phyloP scores from a whole-genome alignment of 148 eudicot species.

The Pharnaceum exiguum region DNA sequence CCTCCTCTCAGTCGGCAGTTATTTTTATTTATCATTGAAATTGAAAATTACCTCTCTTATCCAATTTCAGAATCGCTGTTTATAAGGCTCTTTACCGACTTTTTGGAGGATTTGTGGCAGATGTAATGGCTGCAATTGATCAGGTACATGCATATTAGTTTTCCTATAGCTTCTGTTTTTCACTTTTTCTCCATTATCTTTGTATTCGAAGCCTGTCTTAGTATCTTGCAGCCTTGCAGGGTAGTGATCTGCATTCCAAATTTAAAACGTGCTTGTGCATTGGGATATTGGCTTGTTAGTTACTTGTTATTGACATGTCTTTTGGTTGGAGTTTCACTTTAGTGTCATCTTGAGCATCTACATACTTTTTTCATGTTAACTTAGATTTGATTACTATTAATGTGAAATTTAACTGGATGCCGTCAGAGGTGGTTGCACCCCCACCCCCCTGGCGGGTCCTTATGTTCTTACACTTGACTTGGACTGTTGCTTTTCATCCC shows the following conservation, averaged over 20 bases:
- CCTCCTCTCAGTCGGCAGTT: too few species aligned
- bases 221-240: too few species aligned
- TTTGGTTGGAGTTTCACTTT: not conserved
- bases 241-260: too few species aligned
- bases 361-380: not conserved
- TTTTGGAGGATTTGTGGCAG: conserved; percentile 97
- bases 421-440: too few species aligned
- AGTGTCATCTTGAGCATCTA: not conserved
- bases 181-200: too few species aligned
- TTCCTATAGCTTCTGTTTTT: not conserved
- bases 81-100: conserved; percentile 94
- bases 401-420: too few species aligned
- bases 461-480: too few species aligned
- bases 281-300: not conserved
- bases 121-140: conserved; percentile 94
- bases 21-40: not conserved
- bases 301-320: not conserved
- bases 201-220: too few species aligned
- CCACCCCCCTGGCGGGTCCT: too few species aligned
- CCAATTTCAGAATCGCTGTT: conserved; percentile 71
- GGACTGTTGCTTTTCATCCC: too few species aligned
- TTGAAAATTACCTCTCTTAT: not conserved
- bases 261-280: not conserved
- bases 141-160: conserved; percentile 42
- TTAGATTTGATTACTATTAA: too few species aligned